Percentiles rank a stretch among this genome's conserved stretches.
These are phyloP conservation scores for Geopyxis carbonaria DNA, from an alignment of 495 filamentous ascomycete species.

Conservation along the genomic window DNA sequence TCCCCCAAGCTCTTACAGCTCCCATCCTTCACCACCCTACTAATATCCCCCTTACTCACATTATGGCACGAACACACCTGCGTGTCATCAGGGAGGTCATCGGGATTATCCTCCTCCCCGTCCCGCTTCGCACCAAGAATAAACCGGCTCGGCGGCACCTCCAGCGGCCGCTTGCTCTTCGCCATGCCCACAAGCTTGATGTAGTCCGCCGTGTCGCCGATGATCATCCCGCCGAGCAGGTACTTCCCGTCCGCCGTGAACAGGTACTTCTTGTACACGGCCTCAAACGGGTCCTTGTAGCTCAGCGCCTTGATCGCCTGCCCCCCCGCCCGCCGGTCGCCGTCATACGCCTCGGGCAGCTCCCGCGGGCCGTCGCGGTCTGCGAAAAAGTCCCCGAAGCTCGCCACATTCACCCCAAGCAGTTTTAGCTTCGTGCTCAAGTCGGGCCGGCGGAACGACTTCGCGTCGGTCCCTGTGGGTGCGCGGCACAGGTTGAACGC, in stretches of 20 bases:
- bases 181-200: slow-evolving; percentile 90
- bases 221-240: slow-evolving; percentile 94
- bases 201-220: slow-evolving; percentile 88
- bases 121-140: slow-evolving; percentile 68
- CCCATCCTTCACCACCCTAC: slow-evolving; percentile 56
- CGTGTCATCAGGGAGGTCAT: slow-evolving; percentile 62
- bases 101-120: slow-evolving; percentile 48
- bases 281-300: slow-evolving; percentile 83
- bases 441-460: slow-evolving; percentile 68
- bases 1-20: slow-evolving; percentile 73
- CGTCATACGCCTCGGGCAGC: slow-evolving; percentile 14
- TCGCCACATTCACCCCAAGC: slow-evolving; percentile 83
- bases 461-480: slow-evolving; percentile 51
- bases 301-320: slow-evolving; percentile 58
- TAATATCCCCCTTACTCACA: slow-evolving; percentile 74
- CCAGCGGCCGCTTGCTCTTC: slow-evolving; percentile 67
- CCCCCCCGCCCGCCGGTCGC: too few species aligned
- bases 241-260: slow-evolving; percentile 89
- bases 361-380: slow-evolving; percentile 73
- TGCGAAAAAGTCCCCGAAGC: slow-evolving; percentile 93
- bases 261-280: slow-evolving; percentile 94
- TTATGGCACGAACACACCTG: slow-evolving; percentile 96
- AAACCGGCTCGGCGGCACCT: slow-evolving; percentile 72
- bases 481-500: slow-evolving; percentile 59
- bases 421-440: slow-evolving; percentile 90